A percentile compares a stretch with the other conserved stretches of the same genome.
These are phyloP conservation scores for Boletus edulis DNA, from an alignment of 768 basidiomycete genomes.

Conservation along the genomic window DNA sequence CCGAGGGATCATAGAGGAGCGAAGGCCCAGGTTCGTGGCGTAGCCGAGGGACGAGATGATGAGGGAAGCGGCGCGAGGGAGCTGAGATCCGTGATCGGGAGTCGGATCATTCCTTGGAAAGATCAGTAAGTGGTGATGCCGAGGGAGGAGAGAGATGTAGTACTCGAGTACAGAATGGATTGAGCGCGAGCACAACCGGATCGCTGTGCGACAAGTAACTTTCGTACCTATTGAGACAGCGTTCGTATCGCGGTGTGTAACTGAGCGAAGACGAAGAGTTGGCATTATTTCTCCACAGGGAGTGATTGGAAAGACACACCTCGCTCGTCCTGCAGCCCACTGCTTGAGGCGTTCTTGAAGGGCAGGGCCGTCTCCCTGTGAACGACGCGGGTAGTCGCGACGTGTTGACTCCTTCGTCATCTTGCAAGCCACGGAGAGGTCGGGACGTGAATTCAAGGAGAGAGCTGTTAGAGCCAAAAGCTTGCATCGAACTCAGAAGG, in stretches of 20 bases:
- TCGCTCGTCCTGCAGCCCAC: slow-evolving; percentile 71
- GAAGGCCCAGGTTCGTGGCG: too few species aligned
- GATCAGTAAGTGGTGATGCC: background rate
- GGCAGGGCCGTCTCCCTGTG: slow-evolving; percentile 71
- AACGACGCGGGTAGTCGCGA: slow-evolving; percentile 68
- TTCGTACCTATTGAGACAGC: slow-evolving; percentile 35
- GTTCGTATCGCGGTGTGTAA: too few species aligned
- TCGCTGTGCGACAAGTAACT: slow-evolving; percentile 88
- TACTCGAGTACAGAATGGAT: slow-evolving; percentile 94
- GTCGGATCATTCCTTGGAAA: slow-evolving; percentile 81
- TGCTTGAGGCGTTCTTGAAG: slow-evolving; percentile 74
- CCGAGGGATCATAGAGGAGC: too few species aligned
- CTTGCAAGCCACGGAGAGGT: slow-evolving; percentile 81
- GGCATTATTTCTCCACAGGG: background rate
- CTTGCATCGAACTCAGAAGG: too few species aligned
- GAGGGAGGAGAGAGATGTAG: slow-evolving; percentile 38
- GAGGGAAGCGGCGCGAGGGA: slow-evolving; percentile 85
- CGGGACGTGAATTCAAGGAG: too few species aligned
- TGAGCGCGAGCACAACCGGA: too few species aligned
- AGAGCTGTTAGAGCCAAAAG: too few species aligned
- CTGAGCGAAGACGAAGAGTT: background rate
- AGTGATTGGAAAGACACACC: slow-evolving; percentile 41
- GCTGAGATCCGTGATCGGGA: slow-evolving; percentile 78
- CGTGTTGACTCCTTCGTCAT: slow-evolving; percentile 79
- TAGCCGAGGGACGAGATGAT: slow-evolving; percentile 21